These are phyloP conservation scores for Nigrospora sphaerica DNA, from an alignment of 2,329 filamentous ascomycete species.

Conservation along the genomic window DNA sequence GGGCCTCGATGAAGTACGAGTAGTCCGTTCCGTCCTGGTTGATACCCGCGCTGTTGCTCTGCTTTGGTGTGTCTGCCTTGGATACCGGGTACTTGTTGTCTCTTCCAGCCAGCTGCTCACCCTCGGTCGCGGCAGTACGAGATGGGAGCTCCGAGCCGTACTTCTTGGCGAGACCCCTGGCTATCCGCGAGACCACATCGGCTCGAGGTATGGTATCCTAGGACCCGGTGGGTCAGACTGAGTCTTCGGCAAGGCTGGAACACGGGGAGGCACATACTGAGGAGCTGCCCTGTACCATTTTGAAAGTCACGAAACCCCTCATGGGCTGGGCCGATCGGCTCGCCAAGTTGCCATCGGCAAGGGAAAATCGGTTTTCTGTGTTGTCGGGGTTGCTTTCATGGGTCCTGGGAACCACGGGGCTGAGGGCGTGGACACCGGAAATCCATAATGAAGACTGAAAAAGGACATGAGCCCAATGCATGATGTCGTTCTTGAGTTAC, in stretches of 20 bases:
- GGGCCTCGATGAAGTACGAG: constrained; percentile 55
- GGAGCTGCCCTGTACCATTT: constrained; percentile 29
- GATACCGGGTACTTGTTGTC: constrained; percentile 40
- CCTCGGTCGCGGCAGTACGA: constrained; percentile 7
- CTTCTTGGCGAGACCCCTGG: constrained; percentile 30
- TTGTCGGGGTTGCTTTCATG: neutral
- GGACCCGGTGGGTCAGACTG: too few relatives aligned
- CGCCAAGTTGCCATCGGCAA: constrained; percentile 1
- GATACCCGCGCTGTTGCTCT: constrained; percentile 45
- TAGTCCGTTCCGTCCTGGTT: constrained; percentile 60
- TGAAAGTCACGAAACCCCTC: constrained; percentile 28
- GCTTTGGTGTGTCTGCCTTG: constrained; percentile 35
- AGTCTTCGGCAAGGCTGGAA: neutral
- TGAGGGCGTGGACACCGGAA: constrained; percentile 39
- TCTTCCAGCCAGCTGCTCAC: constrained; percentile 24
- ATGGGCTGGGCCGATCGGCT: constrained; percentile 4
- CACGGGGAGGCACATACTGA: neutral
- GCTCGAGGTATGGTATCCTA: constrained; percentile 16
- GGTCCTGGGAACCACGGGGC: constrained; percentile 30
- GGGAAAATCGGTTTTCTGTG: constrained; percentile 5
- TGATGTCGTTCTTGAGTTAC: constrained; percentile 11
- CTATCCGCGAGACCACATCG: constrained; percentile 29
- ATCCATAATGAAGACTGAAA: constrained; percentile 42
- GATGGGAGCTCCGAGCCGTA: constrained; percentile 21
- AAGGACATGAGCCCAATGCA: constrained; percentile 23